Conservation (phyloP, 768 basidiomycete genomes). For the Lyophyllum shimeji region DNA sequence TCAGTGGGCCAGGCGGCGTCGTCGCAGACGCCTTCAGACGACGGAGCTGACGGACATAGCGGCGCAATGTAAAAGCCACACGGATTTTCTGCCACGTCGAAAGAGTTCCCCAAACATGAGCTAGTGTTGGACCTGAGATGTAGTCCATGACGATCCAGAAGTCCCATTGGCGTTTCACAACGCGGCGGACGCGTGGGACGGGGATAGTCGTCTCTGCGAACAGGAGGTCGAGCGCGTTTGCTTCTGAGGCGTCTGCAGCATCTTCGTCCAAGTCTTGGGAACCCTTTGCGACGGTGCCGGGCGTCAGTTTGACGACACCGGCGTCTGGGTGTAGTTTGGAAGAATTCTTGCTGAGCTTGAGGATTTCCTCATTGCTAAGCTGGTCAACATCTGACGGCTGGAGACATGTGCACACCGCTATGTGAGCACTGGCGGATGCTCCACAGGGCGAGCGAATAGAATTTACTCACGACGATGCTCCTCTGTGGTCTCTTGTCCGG, state of each 20-base stretch:
- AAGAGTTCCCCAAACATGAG: slow-evolving; percentile 13
- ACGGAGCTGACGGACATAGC: slow-evolving; percentile 22
- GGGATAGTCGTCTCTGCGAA: slow-evolving; percentile 17
- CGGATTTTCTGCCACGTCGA: slow-evolving; percentile 13
- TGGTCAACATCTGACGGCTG: slow-evolving; percentile 4
- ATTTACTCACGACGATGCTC: not conserved
- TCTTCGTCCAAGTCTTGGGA: not conserved
- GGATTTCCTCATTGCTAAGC: slow-evolving; percentile 3
- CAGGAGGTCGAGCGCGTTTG: slow-evolving; percentile 3
- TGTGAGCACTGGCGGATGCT: not conserved
- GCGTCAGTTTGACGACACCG: not conserved
- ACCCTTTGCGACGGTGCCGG: slow-evolving; percentile 1
- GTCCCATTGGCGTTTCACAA: slow-evolving; percentile 9
- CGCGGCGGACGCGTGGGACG: slow-evolving; percentile 16
- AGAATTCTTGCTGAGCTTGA: not conserved
- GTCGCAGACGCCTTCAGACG: slow-evolving; percentile 6
- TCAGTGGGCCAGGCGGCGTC: slow-evolving; percentile 13
- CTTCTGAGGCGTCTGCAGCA: slow-evolving; percentile 6
- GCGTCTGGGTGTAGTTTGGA: not conserved
- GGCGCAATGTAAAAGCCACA: slow-evolving; percentile 20
- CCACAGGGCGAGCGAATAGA: not conserved
- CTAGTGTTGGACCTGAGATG: slow-evolving; percentile 16
- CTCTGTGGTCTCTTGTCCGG: not conserved
- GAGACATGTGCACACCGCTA: not conserved
- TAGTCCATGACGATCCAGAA: slow-evolving; percentile 19